phyloP scores from a whole-genome alignment of 805 yeast genomes.

The Tetrapisispora arboricola region DNA sequence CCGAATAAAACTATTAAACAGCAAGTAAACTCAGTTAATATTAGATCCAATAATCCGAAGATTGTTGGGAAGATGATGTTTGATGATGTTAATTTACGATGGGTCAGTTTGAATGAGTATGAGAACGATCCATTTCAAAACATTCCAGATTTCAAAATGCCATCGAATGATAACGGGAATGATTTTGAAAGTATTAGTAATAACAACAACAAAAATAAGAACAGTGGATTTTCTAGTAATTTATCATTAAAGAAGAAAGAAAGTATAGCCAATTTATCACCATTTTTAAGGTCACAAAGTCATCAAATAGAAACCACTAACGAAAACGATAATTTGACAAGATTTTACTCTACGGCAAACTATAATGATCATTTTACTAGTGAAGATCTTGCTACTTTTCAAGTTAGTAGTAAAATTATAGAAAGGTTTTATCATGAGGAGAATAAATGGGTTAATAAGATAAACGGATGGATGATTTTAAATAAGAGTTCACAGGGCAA shows the following conservation, averaged over 20 bases:
- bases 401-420: slow-evolving; percentile 9
- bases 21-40: neutral
- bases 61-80: slow-evolving; percentile 27
- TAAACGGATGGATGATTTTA: slow-evolving; percentile 24
- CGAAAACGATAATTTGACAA: neutral
- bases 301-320: slow-evolving; percentile 6
- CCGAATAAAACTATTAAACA: neutral
- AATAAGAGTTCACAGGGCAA: slow-evolving; percentile 6
- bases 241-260: slow-evolving; percentile 1
- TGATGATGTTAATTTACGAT: slow-evolving; percentile 26
- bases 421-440: slow-evolving; percentile 28
- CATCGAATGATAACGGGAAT: neutral
- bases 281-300: slow-evolving; percentile 20
- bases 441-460: slow-evolving; percentile 25
- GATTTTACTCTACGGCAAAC: slow-evolving; percentile 1
- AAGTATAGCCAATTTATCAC: slow-evolving; percentile 6
- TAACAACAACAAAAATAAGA: neutral
- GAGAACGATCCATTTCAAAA: slow-evolving; percentile 25
- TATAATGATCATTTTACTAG: neutral
- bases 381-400: neutral
- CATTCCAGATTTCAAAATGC: slow-evolving; percentile 16
- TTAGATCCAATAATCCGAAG: slow-evolving; percentile 8
- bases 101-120: slow-evolving; percentile 20
- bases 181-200: no score
- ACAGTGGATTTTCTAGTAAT: slow-evolving; percentile 1